These are phyloP conservation scores for Coemansia sp. DNA, from an alignment of 192 early-diverging fungal genomes.

Conservation along the genomic window DNA sequence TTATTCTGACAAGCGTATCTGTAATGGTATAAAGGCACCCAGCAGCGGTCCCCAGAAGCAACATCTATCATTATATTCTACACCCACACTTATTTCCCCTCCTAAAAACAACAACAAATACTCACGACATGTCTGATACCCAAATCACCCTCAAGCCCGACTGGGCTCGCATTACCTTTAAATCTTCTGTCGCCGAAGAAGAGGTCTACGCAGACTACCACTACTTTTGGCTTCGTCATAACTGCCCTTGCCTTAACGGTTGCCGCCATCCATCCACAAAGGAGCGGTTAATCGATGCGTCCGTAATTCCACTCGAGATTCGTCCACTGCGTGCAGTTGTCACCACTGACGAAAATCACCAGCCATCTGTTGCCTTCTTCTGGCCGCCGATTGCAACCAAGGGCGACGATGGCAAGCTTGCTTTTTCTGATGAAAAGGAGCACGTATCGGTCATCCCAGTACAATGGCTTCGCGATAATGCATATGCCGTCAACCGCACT, in stretches of 20 bases:
- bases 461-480: slow-evolving; percentile 43
- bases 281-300: slow-evolving; percentile 50
- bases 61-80: neutral
- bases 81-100: neutral
- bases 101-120: neutral
- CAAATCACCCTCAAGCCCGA: slow-evolving; percentile 44
- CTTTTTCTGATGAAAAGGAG: slow-evolving; percentile 24
- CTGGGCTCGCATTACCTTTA: slow-evolving; percentile 43
- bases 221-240: slow-evolving; percentile 56
- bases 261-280: slow-evolving; percentile 43
- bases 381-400: slow-evolving; percentile 48
- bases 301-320: slow-evolving; percentile 43
- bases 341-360: slow-evolving; percentile 5
- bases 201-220: slow-evolving; percentile 42
- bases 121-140: slow-evolving; percentile 16
- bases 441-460: slow-evolving; percentile 32
- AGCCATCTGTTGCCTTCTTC: slow-evolving; percentile 26
- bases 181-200: neutral
- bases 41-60: neutral
- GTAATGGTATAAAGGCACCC: neutral
- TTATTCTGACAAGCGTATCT: neutral
- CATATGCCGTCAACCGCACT: slow-evolving; percentile 34
- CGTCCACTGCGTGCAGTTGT: slow-evolving; percentile 32
- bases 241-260: slow-evolving; percentile 51
- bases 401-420: slow-evolving; percentile 31